Conservation (phyloP, 2,329 filamentous ascomycete species). For the Monilinia fructicola region DNA sequence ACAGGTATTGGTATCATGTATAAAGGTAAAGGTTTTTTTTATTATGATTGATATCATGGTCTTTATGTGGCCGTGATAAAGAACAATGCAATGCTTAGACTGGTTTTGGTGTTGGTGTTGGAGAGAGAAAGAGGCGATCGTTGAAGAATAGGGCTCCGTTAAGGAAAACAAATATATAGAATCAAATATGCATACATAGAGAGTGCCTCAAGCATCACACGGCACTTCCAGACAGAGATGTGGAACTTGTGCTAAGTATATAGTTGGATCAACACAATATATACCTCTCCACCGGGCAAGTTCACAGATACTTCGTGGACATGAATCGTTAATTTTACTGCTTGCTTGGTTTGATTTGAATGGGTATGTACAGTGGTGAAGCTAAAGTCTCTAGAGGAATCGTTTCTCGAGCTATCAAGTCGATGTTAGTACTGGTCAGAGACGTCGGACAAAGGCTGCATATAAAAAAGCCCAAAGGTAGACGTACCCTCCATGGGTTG, state of each 20-base stretch:
- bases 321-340: slow-evolving; percentile 9
- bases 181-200: background rate
- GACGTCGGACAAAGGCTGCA: background rate
- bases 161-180: background rate
- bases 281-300: background rate
- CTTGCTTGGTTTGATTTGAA: slow-evolving; percentile 8
- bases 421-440: slow-evolving; percentile 18
- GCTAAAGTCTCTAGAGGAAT: slow-evolving; percentile 30
- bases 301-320: background rate
- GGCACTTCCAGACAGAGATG: background rate
- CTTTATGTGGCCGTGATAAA: background rate
- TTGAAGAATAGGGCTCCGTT: background rate
- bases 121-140: background rate
- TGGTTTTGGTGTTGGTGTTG: background rate
- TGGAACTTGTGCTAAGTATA: background rate
- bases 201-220: background rate
- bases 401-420: slow-evolving; percentile 38
- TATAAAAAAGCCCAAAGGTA: background rate
- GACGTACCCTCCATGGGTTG: slow-evolving; percentile 46
- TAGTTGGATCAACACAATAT: background rate
- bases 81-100: background rate
- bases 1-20: background rate
- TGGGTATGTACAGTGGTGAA: slow-evolving; percentile 31
- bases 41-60: background rate
- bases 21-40: background rate